Percentiles rank a stretch among this genome's conserved stretches.
These are phyloP conservation scores for Lachnellula subtilissima DNA, from an alignment of 2,329 filamentous ascomycete species.

Conservation along the genomic window DNA sequence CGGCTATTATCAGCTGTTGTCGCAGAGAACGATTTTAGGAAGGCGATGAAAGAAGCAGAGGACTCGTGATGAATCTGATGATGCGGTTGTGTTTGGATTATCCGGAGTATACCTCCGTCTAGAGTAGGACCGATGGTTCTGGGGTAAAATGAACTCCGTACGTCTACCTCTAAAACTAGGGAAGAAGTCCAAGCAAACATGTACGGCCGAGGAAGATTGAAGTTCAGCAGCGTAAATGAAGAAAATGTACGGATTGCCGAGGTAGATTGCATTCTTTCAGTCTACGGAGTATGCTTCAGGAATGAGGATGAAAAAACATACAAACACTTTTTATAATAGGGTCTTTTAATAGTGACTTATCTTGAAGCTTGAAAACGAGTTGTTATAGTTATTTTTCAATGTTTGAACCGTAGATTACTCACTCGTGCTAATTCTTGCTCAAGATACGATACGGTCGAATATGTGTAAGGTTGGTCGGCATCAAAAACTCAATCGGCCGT, in stretches of 20 bases:
- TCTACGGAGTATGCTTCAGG: background rate
- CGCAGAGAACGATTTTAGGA: background rate
- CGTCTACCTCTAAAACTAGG: no score
- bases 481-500: background rate
- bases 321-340: background rate
- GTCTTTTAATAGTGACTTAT: background rate
- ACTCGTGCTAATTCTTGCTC: background rate
- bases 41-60: background rate
- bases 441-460: background rate
- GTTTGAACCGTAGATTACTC: background rate
- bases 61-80: background rate
- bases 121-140: no score
- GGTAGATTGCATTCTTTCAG: background rate
- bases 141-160: no score
- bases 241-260: no score
- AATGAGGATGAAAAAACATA: background rate
- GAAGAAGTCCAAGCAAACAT: no score
- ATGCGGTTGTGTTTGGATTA: background rate
- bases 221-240: no score
- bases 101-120: background rate
- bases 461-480: background rate
- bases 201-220: no score
- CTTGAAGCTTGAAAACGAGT: background rate
- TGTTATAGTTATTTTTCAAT: background rate
- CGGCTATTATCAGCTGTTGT: background rate